These are phyloP conservation scores for Botryosphaeria dothidea DNA, from an alignment of 2,329 filamentous ascomycete genomes.

Conservation along the genomic window DNA sequence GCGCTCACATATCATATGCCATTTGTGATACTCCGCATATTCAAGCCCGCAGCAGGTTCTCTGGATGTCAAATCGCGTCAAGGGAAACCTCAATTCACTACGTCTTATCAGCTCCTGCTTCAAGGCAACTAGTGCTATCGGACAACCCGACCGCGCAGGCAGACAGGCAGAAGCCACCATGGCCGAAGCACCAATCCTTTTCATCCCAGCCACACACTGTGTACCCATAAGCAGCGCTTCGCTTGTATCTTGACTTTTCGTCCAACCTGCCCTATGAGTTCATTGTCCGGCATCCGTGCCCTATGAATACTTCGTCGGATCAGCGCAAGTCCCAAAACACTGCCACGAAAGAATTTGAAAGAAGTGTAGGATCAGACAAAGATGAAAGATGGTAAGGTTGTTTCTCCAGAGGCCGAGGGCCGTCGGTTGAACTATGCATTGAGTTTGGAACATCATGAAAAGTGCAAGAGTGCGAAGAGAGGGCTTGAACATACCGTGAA, in stretches of 20 bases:
- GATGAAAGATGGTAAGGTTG: slow-evolving; percentile 18
- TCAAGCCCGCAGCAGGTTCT: no score
- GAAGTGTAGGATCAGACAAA: slow-evolving; percentile 8
- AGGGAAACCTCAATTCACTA: no score
- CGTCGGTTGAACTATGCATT: slow-evolving; percentile 20
- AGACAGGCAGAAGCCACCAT: not conserved
- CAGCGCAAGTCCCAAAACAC: not conserved
- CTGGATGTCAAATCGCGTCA: no score
- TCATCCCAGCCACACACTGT: not conserved
- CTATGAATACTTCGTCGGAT: not conserved
- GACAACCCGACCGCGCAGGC: no score
- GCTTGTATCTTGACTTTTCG: not conserved
- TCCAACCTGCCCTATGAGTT: no score
- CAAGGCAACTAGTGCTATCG: no score
- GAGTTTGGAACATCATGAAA: slow-evolving; percentile 12
- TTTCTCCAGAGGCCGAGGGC: slow-evolving; percentile 12
- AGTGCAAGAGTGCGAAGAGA: not conserved
- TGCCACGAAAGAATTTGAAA: not conserved
- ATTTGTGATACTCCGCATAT: no score
- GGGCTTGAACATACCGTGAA: not conserved
- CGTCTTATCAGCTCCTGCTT: no score
- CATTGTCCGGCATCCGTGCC: not conserved
- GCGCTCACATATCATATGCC: no score
- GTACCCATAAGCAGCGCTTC: not conserved
- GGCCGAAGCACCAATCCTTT: not conserved